Conservation (phyloP, 2,329 filamentous ascomycete species). For the Zymoseptoria ardabiliae region DNA sequence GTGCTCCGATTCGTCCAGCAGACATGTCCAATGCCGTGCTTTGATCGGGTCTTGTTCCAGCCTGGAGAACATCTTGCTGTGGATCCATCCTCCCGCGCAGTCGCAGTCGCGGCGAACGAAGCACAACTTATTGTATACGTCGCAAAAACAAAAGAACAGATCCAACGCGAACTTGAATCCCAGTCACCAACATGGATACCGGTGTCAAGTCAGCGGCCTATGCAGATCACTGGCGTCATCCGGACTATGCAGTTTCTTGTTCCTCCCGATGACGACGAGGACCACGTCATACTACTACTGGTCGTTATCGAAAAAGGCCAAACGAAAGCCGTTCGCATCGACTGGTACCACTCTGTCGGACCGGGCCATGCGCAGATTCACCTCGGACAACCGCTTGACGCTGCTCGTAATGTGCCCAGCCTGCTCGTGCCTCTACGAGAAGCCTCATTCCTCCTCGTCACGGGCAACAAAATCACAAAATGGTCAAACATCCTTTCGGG, state of each 20-base stretch:
- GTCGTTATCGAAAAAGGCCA: constrained; percentile 40
- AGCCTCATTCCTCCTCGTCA: constrained; percentile 36
- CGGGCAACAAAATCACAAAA: constrained; percentile 29
- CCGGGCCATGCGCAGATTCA: constrained; percentile 18
- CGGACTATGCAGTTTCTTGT: constrained; percentile 81
- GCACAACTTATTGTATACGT: constrained; percentile 65
- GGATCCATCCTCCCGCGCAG: constrained; percentile 60
- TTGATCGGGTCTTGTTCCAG: constrained; percentile 44
- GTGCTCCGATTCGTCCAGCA: constrained; percentile 55
- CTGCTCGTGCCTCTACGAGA: constrained; percentile 36
- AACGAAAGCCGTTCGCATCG: constrained; percentile 33
- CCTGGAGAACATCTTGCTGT: constrained; percentile 64
- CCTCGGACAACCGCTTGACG: constrained; percentile 19
- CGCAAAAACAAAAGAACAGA: constrained; percentile 49
- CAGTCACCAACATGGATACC: constrained; percentile 46
- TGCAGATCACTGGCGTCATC: constrained; percentile 61
- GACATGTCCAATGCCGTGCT: constrained; percentile 52
- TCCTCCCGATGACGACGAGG: constrained; percentile 57
- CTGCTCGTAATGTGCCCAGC: constrained; percentile 23
- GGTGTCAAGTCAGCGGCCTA: constrained; percentile 47
- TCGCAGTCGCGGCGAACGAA: constrained; percentile 65
- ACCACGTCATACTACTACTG: constrained; percentile 70
- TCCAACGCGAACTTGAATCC: constrained; percentile 46
- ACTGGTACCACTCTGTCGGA: constrained; percentile 24
- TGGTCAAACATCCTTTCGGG: constrained; percentile 38